Evolutionary conservation across 345 rosid genomes (phyloP), one percentile per base, ranked within the genome.

Genomic region (Dimocarpus longan): DNA sequence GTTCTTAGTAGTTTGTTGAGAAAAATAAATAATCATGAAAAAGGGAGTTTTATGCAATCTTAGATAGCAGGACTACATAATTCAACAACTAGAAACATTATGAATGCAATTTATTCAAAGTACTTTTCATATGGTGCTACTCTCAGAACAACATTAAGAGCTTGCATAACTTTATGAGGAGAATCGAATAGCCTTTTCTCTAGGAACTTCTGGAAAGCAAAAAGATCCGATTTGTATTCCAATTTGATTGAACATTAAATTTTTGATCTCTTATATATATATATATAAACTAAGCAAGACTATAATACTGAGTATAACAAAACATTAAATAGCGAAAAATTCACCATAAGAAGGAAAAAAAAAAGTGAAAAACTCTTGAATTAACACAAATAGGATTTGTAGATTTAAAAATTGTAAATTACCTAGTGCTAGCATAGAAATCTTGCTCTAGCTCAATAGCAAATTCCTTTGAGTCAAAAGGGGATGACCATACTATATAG

Each of bases 81-180:
- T 43, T 42, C 43, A 68, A 10, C 74, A 48, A 71, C 12, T 8
- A 57, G 8, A 44, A 40, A 44, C 46, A 15, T 26, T 3, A 6
- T 10, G 6, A 10, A 65, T 3, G 21, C 39, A 54, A 19, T 10
- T 0, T 15, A 57, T 65, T 8, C 7, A 26, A 48, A 56, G 50
- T 75, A 90, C 97, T 32, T 28, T 21, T 69, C n/a, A 0, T 92
- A 89, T 0, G 92, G 92, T 3, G 28, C 1, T 1, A 84, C 83
- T 66, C 98, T 66, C 0, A 93, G 89, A 65, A 87, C 97, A 65
- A 90, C 82, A 74, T 93, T 98, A 2, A 93, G 89, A 24, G 65
- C 92, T 79, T 95, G 98, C 3, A 95, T 75, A 0, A 82, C 74
- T 16, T 95, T 93, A 7, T 90, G 86, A 0, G 98, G 97, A 32